Base-by-base conservation (phyloP, 1,284 basidiomycete genomes). In the Neonothopanus nambi region DNA sequence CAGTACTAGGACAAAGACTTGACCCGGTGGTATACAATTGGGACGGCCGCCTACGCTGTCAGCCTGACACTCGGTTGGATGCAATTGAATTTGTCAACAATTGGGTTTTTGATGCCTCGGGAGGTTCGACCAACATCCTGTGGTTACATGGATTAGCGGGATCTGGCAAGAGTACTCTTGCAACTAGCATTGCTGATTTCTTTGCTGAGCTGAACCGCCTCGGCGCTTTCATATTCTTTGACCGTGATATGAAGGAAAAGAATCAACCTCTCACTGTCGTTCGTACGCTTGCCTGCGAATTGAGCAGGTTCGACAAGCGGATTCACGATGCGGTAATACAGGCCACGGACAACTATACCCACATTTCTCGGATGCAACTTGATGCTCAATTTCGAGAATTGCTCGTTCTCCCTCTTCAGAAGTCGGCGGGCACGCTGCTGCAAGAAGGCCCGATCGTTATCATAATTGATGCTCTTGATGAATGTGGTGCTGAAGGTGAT, bases 381-480 rank as follows among this genome's bases (percentile, higher is more conserved):
- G 15, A 33, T 5, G 20, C 15, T 20, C 48, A 50, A n/a, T 28
- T 50, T 21, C 12, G 30, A 5, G 21, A 21, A 8, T 36, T 50
- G 8, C 21, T 50, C 15, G 30, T 41, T 24, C 23, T n/a, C 3
- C 48, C 48, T 11, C 48, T 50, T n/a, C 8, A 41, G 9, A 21
- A 17, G 18, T 48, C 9, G 11, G n/a, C 8, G 23, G n/a, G n/a
- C n/a, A n/a, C 36, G 1, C 38, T 33, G 23, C 23, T 23, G 5
- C 15, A 4, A 17, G 24, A 26, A 33, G 23, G 40, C 4, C 39
- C 46, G 23, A 52, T 55, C 26, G 57, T 66, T 12, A 40, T 66
- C 20, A 49, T 61, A 15, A 61, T 63, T 20, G 63, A 66, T 42
- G 64, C 61, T 18, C 40, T 64, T 12, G 64, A 66, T 36, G 64